Conservation (phyloP, 2,329 filamentous ascomycete genomes). For the Cercospora beticola region DNA sequence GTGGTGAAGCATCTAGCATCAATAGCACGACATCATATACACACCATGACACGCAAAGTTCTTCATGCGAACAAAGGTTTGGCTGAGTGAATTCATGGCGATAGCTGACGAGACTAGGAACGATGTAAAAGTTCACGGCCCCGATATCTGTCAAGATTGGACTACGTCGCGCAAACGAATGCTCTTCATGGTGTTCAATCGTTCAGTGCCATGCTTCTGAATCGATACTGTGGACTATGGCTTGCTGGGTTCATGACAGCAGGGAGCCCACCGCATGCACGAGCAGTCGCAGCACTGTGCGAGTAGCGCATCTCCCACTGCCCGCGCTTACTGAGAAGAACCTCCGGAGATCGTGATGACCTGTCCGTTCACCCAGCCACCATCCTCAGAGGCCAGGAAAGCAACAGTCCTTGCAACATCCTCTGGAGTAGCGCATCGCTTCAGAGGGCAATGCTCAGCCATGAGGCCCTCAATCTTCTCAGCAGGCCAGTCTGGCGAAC, state of each 20-base stretch:
- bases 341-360: constrained; percentile 47
- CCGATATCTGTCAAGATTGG: neutral
- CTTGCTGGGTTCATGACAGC: neutral
- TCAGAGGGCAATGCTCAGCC: constrained; percentile 52
- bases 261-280: neutral
- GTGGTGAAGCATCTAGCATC: neutral
- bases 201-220: neutral
- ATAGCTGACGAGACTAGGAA: neutral
- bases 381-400: constrained; percentile 42
- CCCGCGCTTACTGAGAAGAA: constrained; percentile 38
- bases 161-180: neutral
- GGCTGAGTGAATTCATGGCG: neutral
- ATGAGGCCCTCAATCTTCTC: constrained; percentile 53
- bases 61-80: neutral
- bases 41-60: too few species aligned
- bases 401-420: constrained; percentile 44
- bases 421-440: constrained; percentile 50
- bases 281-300: neutral
- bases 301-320: neutral
- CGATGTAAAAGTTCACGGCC: too few species aligned
- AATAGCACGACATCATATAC: neutral
- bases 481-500: constrained; percentile 49
- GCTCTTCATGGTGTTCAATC: neutral
- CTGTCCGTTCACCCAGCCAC: constrained; percentile 45
- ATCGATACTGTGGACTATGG: neutral